phyloP scores from a whole-genome alignment of 2,329 filamentous ascomycete genomes.

The Stenocarpella maydis region DNA sequence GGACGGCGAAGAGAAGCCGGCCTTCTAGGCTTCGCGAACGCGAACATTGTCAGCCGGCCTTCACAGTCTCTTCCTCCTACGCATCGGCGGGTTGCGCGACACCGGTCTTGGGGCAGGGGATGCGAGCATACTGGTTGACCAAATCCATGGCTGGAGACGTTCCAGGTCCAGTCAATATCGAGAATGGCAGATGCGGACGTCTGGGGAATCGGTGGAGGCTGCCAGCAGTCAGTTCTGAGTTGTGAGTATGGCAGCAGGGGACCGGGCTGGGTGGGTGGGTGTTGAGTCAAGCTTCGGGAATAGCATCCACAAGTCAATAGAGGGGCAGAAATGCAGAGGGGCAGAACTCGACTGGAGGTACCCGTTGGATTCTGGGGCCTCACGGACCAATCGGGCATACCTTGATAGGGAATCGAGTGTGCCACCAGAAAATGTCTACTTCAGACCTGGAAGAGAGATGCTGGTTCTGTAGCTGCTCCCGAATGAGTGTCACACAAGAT shows the following conservation, averaged over 20 bases:
- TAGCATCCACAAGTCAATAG: constrained; percentile 26
- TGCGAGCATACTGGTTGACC: constrained; percentile 58
- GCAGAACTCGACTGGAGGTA: not conserved
- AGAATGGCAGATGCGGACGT: not conserved
- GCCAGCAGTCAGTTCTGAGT: constrained; percentile 16
- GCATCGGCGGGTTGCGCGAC: not conserved
- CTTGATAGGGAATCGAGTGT: not conserved
- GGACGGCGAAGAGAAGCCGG: constrained; percentile 94
- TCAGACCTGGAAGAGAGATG: not conserved
- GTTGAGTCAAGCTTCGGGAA: constrained; percentile 33
- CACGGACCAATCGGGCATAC: constrained; percentile 6
- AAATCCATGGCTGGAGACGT: constrained; percentile 55
- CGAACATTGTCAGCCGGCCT: constrained; percentile 44
- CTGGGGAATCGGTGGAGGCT: not conserved
- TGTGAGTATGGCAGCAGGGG: not conserved
- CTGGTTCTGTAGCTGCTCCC: not conserved
- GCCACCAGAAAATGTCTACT: not conserved
- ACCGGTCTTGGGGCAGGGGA: not conserved
- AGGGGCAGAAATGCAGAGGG: constrained; percentile 23
- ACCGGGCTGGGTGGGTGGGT: constrained; percentile 3
- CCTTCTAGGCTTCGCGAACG: constrained; percentile 77
- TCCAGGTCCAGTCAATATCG: not conserved
- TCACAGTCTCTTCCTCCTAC: not conserved
- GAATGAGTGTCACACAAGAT: constrained; percentile 33
- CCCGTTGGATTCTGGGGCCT: no score